Conservation (phyloP, 805 yeast species). For the Ogataea zsoltii region DNA sequence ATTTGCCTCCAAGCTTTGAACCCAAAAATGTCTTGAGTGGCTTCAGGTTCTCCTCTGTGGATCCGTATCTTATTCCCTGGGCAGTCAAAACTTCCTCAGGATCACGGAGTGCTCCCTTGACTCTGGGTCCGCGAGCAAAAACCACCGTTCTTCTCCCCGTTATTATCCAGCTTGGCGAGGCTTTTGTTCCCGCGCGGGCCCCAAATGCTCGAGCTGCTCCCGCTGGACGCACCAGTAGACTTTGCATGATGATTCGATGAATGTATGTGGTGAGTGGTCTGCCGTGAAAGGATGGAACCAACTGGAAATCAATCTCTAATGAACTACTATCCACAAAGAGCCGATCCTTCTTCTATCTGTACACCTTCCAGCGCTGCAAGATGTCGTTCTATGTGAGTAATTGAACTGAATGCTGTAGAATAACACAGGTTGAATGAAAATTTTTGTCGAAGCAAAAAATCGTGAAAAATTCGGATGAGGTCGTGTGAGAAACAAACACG, state of each 20-base stretch:
- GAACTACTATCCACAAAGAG: not conserved
- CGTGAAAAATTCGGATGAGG: conserved; percentile 17
- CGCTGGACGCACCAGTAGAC: conserved; percentile 5
- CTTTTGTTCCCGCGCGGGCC: conserved; percentile 4
- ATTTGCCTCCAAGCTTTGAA: conserved; percentile 37
- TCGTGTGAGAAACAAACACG: conserved; percentile 14
- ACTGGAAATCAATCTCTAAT: too few species aligned
- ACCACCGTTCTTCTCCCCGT: conserved; percentile 31
- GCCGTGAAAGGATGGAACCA: not conserved
- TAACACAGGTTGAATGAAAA: conserved; percentile 9
- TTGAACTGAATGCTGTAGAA: too few species aligned
- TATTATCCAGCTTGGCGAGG: not conserved
- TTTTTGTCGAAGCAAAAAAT: conserved; percentile 18
- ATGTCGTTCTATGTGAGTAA: not conserved
- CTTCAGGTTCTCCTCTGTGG: conserved; percentile 46
- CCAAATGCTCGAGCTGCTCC: conserved; percentile 1
- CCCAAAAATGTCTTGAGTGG: conserved; percentile 50
- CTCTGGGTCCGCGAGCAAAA: conserved; percentile 54
- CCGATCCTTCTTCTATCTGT: not conserved
- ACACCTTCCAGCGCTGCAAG: conserved; percentile 5
- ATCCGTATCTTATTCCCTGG: conserved; percentile 56
- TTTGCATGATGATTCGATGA: not conserved
- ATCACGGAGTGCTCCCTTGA: conserved; percentile 71
- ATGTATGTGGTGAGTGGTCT: not conserved
- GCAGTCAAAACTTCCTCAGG: conserved; percentile 59